phyloP scores from a whole-genome alignment of 1,284 basidiomycete genomes.

The Neonothopanus nambi region DNA sequence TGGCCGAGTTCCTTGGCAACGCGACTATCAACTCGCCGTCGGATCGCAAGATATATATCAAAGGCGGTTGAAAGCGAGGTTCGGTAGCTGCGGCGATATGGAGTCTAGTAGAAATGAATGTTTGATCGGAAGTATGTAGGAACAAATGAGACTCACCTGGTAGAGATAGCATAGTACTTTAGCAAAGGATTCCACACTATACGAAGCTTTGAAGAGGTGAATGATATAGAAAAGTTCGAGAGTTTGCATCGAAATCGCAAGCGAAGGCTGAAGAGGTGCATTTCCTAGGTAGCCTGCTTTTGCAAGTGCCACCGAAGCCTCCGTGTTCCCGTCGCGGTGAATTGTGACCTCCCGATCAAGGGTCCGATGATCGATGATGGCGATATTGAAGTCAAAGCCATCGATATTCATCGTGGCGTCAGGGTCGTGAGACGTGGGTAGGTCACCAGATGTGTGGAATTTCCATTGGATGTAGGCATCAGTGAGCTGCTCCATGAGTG shows the following conservation, averaged over 20 bases:
- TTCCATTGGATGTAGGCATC: slow-evolving; percentile 3
- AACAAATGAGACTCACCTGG: background rate
- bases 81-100: background rate
- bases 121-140: background rate
- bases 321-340: background rate
- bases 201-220: background rate
- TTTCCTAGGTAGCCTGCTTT: slow-evolving; percentile 8
- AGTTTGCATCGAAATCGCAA: background rate
- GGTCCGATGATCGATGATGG: background rate
- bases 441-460: no score
- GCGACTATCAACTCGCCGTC: slow-evolving; percentile 13
- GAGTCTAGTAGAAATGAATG: background rate
- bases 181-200: background rate
- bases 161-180: background rate
- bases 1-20: slow-evolving; percentile 10
- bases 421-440: no score
- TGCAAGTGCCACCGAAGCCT: background rate
- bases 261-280: background rate
- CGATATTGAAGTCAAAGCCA: background rate
- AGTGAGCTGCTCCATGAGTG: background rate
- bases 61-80: background rate
- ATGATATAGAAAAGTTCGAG: background rate
- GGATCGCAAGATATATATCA: background rate
- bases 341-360: background rate
- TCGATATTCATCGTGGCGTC: background rate